These are phyloP conservation scores for Andalucia godoyi DNA, from an alignment of 78 protist species.

Conservation along the genomic window DNA sequence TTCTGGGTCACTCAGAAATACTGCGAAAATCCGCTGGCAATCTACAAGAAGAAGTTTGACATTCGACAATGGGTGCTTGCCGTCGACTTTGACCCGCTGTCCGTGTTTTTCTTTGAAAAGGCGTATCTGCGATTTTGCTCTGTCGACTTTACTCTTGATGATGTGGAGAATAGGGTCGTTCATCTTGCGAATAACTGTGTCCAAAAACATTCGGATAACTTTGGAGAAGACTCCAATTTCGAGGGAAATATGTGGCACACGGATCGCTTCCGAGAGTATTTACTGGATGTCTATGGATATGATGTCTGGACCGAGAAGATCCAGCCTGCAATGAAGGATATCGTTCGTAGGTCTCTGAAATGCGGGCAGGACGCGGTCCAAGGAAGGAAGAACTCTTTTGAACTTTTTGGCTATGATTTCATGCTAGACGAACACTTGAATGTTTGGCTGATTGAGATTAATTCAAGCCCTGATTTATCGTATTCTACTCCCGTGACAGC, in stretches of 20 bases:
- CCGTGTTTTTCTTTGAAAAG: neutral
- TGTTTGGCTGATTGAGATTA: conserved; percentile 7
- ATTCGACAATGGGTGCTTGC: conserved; percentile 1
- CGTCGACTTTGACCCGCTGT: conserved; percentile 1
- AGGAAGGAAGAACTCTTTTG: neutral
- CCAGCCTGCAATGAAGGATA: neutral
- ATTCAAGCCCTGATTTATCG: neutral
- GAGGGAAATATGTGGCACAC: neutral
- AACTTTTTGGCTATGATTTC: conserved; percentile 7
- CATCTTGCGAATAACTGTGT: neutral
- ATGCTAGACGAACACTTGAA: neutral
- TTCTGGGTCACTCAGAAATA: neutral
- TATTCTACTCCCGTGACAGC: neutral
- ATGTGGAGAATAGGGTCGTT: neutral
- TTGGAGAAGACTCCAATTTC: neutral
- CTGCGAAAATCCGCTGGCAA: neutral
- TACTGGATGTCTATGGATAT: neutral
- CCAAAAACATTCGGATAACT: neutral
- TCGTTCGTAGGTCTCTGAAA: neutral
- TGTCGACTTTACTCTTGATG: neutral
- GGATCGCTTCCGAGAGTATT: neutral
- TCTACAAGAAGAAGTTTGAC: neutral
- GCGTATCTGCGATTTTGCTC: neutral
- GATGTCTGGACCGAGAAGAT: neutral
- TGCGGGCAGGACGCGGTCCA: neutral